These are phyloP conservation scores for Debaryomyces fabryi DNA, from an alignment of 1,139 yeast species.

Conservation along the genomic window DNA sequence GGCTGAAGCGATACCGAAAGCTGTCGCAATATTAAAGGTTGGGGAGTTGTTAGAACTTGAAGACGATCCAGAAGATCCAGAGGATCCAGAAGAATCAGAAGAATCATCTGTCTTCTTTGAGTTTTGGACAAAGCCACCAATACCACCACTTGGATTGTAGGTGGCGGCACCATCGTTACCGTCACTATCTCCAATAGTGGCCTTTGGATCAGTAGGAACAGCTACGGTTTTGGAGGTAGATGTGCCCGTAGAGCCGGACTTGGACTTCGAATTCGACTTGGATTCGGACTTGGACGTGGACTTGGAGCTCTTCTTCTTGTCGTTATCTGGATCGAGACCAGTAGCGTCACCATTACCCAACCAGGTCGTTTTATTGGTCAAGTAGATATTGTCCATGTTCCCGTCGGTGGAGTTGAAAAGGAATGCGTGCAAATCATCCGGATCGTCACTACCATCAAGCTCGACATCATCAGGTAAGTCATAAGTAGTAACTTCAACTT, in stretches of 20 bases:
- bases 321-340: slow-evolving; percentile 63
- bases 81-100: slow-evolving; percentile 3
- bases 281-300: slow-evolving; percentile 11
- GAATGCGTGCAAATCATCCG: slow-evolving; percentile 48
- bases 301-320: slow-evolving; percentile 12
- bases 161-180: slow-evolving; percentile 1
- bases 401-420: slow-evolving; percentile 56
- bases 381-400: slow-evolving; percentile 46
- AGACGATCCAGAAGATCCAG: background rate
- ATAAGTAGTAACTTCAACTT: slow-evolving; percentile 65
- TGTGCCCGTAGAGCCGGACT: slow-evolving; percentile 11
- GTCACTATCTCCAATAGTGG: background rate
- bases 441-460: slow-evolving; percentile 42
- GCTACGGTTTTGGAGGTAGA: slow-evolving; percentile 1
- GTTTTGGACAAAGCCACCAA: slow-evolving; percentile 12
- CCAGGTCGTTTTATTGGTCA: slow-evolving; percentile 63
- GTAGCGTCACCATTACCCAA: slow-evolving; percentile 62
- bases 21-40: background rate
- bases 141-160: slow-evolving; percentile 7
- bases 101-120: slow-evolving; percentile 5
- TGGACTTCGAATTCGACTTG: slow-evolving; percentile 7
- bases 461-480: slow-evolving; percentile 60
- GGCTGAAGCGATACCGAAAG: slow-evolving; percentile 3
- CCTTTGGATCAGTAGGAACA: background rate
- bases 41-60: slow-evolving; percentile 6